Percentiles rank a stretch among this genome's conserved stretches.
Evolutionary conservation across 257 asterid species (phyloP).

Genomic region (Striga asiatica): DNA sequence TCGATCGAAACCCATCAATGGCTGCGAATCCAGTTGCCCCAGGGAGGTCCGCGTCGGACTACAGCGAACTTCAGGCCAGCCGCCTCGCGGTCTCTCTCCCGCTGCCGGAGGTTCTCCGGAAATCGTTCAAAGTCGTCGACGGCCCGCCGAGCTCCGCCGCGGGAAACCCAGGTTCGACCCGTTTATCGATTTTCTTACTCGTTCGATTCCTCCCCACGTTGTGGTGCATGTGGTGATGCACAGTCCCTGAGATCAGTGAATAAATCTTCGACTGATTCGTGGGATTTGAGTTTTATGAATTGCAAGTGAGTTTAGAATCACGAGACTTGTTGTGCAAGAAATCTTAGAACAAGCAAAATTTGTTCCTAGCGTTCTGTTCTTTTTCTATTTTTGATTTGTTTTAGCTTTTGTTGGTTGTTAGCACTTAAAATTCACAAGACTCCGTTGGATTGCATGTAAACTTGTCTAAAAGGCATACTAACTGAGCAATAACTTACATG

Average conservation of each 20-base stretch:
- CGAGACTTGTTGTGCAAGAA: background rate
- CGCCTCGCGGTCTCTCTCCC: constrained; percentile 58
- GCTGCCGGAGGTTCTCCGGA: constrained; percentile 51
- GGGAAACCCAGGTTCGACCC: constrained; percentile 49
- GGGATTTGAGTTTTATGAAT: background rate
- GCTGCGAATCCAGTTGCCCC: constrained; percentile 17
- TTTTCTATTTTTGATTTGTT: no score
- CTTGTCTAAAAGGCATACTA: no score
- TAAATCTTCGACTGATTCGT: background rate
- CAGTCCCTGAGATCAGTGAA: background rate
- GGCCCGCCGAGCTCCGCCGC: constrained; percentile 74
- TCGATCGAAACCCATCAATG: background rate
- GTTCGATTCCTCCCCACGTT: background rate
- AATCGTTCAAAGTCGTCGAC: constrained; percentile 42
- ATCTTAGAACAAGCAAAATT: background rate
- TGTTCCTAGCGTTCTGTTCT: no score
- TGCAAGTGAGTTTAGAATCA: background rate
- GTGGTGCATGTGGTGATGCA: constrained; percentile 1
- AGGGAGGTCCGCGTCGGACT: constrained; percentile 40
- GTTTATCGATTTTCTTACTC: background rate
- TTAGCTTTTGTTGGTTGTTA: no score
- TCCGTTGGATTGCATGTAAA: no score
- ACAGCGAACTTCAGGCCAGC: constrained; percentile 70
- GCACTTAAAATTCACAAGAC: no score
- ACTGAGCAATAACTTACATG: background rate